These are phyloP conservation scores for Penicillium nordicum DNA, from an alignment of 2,329 filamentous ascomycete species.

Conservation along the genomic window DNA sequence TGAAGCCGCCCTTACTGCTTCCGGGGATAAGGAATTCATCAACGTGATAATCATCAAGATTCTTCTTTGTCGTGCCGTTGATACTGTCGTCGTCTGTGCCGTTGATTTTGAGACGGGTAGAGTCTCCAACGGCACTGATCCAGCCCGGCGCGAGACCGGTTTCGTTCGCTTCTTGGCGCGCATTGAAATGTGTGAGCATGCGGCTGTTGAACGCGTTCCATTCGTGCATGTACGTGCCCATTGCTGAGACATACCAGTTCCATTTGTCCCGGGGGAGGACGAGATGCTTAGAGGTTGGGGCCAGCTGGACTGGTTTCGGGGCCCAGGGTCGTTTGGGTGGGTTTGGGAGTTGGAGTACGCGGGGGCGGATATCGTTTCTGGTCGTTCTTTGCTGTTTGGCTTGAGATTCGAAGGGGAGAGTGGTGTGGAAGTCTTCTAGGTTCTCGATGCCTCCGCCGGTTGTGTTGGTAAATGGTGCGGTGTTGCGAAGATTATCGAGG, in stretches of 20 bases:
- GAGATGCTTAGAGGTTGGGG: conserved; percentile 31
- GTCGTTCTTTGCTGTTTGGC: conserved; percentile 45
- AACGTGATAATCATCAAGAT: conserved; percentile 18
- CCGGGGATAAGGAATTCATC: conserved; percentile 32
- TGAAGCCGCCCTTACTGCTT: conserved; percentile 40
- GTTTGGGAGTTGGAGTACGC: conserved; percentile 48
- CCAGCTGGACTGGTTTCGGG: conserved; percentile 24
- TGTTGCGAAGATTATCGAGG: conserved; percentile 50
- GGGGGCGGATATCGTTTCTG: conserved; percentile 34
- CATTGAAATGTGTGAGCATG: conserved; percentile 56
- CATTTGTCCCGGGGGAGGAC: conserved; percentile 48
- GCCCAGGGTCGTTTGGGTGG: conserved; percentile 50
- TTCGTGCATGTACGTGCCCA: conserved; percentile 55
- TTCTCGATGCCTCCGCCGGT: conserved; percentile 51
- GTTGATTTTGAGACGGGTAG: conserved; percentile 31
- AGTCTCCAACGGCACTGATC: conserved; percentile 53
- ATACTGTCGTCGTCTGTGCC: conserved; percentile 22
- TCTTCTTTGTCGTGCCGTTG: conserved; percentile 7
- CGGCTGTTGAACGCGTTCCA: conserved; percentile 55
- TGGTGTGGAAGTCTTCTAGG: conserved; percentile 52
- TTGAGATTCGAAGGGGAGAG: conserved; percentile 58
- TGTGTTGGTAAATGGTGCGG: conserved; percentile 48
- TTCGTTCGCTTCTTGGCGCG: conserved; percentile 49
- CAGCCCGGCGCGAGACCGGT: conserved; percentile 47
- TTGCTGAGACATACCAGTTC: conserved; percentile 51